Conservation (phyloP, 2,329 filamentous ascomycete genomes). For the Aureobasidium leucospermi region DNA sequence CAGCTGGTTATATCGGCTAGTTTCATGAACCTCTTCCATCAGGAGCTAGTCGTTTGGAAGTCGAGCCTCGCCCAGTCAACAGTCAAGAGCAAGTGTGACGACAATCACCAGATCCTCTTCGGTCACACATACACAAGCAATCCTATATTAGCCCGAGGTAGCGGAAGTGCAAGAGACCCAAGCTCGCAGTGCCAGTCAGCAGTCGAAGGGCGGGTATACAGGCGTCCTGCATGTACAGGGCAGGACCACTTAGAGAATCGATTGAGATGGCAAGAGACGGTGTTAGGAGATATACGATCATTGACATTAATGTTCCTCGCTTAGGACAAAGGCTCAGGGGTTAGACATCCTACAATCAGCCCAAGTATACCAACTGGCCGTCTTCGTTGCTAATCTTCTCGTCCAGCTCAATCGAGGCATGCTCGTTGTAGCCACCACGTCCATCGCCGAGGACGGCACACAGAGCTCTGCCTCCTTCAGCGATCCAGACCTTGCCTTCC, state of each 20-base stretch:
- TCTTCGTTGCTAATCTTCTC: slow-evolving; percentile 34
- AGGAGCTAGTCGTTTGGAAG: too few relatives aligned
- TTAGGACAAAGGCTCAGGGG: not conserved
- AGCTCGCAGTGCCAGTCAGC: too few relatives aligned
- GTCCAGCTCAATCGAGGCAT: slow-evolving; percentile 28
- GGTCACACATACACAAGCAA: too few relatives aligned
- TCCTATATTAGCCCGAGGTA: too few relatives aligned
- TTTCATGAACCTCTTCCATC: too few relatives aligned
- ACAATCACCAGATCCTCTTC: too few relatives aligned
- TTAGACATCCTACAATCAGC: not conserved
- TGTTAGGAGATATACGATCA: not conserved
- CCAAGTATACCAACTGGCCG: slow-evolving; percentile 28
- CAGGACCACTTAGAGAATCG: too few relatives aligned
- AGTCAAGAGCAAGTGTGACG: not conserved
- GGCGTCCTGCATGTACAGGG: too few relatives aligned
- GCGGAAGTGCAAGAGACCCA: too few relatives aligned
- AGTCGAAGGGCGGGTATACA: too few relatives aligned
- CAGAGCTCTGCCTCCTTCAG: slow-evolving; percentile 27
- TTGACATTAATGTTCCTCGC: not conserved
- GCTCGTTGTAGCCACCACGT: slow-evolving; percentile 25
- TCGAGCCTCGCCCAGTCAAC: not conserved
- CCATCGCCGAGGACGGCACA: slow-evolving; percentile 31
- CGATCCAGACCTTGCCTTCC: slow-evolving; percentile 23
- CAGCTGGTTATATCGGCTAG: too few relatives aligned
- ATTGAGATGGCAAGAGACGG: too few relatives aligned